Base-by-base conservation (phyloP, 768 basidiomycete species). In the Collybiopsis confluens region DNA sequence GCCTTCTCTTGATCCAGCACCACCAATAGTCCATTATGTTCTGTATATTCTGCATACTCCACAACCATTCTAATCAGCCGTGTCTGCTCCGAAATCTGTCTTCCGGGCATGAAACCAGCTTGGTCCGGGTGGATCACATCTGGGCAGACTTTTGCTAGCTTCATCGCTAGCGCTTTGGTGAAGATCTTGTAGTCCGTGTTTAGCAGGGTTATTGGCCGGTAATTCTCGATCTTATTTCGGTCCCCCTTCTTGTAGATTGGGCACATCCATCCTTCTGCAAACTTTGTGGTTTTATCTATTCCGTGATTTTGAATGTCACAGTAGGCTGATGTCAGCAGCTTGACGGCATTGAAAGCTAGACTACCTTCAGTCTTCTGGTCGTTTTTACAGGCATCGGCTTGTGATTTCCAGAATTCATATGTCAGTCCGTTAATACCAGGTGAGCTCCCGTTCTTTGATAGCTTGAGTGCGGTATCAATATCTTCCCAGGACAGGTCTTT, bases 161-260 rank as follows among this genome's bases (percentile, higher is more conserved):
- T 51, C 1, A 58, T 24, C 1, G 57, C 36, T 0, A 60, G 55
- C 1, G 50, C 37, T 50, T 62, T 62, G 1, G 59, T 60, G 18
- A 62, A 45, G 0, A 60, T 33, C 20, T 62, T 62, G 44, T 60
- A 60, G 57, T 62, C 61, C 0, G 55, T 58, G 50, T 62, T 62
- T 0, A 62, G 53, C 1, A 62, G 52, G 2, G 60, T 56, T 0
- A 61, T 61, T 0, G 59, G 61, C 7, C 61, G 0, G 35, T 62
- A 62, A 51, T 54, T 56, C 1, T 23, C 56, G 0, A 62, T 51
- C 2, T 53, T 33, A n/a, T 23, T 15, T 4, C 27, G 6, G 24
- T 60, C 59, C 1, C 41, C 52, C 20, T 61, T 61, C 9, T 55
- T 55, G 18, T 54, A 60, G 0, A 60, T 44, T 8, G 57, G 61